These are phyloP conservation scores for Elaeis oleifera DNA, from an alignment of 202 grass and related monocot genomes.

Conservation along the genomic window DNA sequence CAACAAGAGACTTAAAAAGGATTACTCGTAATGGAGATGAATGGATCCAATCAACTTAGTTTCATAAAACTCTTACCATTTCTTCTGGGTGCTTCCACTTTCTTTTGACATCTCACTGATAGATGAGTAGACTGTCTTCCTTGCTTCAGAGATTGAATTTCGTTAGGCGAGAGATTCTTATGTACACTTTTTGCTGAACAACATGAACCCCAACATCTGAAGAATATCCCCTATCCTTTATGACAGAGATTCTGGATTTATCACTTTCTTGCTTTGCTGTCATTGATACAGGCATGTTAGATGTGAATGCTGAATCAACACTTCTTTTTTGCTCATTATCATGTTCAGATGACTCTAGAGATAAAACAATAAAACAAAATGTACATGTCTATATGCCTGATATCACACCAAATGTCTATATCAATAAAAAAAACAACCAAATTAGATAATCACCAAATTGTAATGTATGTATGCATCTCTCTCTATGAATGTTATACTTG, in stretches of 20 bases:
- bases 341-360: too few species aligned
- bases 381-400: too few species aligned
- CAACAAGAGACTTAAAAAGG: neutral
- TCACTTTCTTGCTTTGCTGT: slow-evolving; percentile 27
- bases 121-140: neutral
- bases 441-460: too few species aligned
- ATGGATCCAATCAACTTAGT: slow-evolving; percentile 5
- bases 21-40: neutral
- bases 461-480: too few species aligned
- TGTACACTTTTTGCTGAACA: slow-evolving; percentile 10
- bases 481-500: too few species aligned
- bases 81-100: slow-evolving; percentile 24
- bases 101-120: slow-evolving; percentile 1
- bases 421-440: too few species aligned
- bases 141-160: slow-evolving; percentile 19
- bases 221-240: slow-evolving; percentile 23
- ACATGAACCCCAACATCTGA: slow-evolving; percentile 19
- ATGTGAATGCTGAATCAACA: slow-evolving; percentile 4
- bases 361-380: too few species aligned
- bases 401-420: too few species aligned
- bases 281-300: slow-evolving; percentile 11
- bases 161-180: slow-evolving; percentile 1
- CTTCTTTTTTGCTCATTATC: too few species aligned
- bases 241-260: slow-evolving; percentile 12
- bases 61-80: slow-evolving; percentile 29